Evolutionary conservation across 441 rosid species (phyloP).

Genomic region (Eruca vesicaria): DNA sequence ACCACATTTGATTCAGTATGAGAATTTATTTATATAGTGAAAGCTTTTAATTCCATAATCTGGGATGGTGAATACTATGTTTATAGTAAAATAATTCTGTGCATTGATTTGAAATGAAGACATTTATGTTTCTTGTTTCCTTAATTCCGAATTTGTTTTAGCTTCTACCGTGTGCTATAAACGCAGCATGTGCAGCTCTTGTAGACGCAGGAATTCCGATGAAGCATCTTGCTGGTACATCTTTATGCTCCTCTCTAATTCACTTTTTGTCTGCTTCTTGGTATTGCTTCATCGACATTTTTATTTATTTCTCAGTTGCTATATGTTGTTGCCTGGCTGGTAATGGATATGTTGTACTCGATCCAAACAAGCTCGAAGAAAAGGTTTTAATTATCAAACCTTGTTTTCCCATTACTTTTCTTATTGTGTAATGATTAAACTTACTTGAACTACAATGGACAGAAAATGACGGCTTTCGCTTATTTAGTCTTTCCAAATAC

Average conservation of each 20-base stretch:
- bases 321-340: conserved; percentile 78
- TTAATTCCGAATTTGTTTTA: conserved; percentile 44
- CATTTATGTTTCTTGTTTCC: conserved; percentile 30
- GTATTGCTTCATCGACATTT: neutral
- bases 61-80: neutral
- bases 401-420: neutral
- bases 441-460: conserved; percentile 27
- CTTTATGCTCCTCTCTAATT: conserved; percentile 11
- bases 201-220: conserved; percentile 95
- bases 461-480: conserved; percentile 83
- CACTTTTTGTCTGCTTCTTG: neutral
- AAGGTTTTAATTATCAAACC: conserved; percentile 46
- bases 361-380: conserved; percentile 86
- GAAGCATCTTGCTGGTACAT: conserved; percentile 88
- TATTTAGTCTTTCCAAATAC: conserved; percentile 86
- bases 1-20: neutral
- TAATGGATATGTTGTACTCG: conserved; percentile 60
- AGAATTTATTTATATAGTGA: neutral
- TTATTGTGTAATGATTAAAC: neutral
- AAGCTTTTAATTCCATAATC: neutral
- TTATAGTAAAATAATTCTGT: neutral
- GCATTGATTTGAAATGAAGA: neutral
- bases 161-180: conserved; percentile 93
- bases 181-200: conserved; percentile 95
- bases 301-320: conserved; percentile 53